Evolutionary conservation across 1,284 basidiomycete genomes (phyloP).

Genomic region (Cutaneotrichosporon arboriforme): DNA sequence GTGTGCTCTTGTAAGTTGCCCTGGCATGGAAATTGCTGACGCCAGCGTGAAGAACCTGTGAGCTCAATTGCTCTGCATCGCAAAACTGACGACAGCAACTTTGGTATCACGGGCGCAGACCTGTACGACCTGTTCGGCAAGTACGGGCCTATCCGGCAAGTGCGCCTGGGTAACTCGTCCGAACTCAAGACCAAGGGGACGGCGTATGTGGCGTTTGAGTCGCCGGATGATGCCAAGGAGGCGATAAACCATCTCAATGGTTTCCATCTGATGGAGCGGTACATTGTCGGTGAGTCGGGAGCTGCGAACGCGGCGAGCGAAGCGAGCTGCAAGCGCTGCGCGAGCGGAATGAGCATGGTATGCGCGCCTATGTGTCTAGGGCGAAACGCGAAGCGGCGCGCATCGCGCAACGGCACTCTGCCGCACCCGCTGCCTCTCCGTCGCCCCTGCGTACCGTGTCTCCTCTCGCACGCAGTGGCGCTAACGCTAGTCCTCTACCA

Average conservation of each 20-base stretch:
- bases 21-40: slow-evolving; percentile 10
- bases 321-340: neutral
- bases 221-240: slow-evolving; percentile 71
- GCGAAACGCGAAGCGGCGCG: no score
- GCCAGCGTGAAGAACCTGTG: slow-evolving; percentile 47
- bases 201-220: slow-evolving; percentile 70
- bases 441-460: no score
- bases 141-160: slow-evolving; percentile 93
- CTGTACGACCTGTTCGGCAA: slow-evolving; percentile 96
- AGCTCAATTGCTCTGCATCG: slow-evolving; percentile 10
- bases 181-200: slow-evolving; percentile 83
- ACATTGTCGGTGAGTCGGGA: slow-evolving; percentile 69
- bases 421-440: no score
- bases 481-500: slow-evolving; percentile 75
- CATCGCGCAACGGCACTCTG: no score
- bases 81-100: slow-evolving; percentile 55
- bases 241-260: slow-evolving; percentile 95
- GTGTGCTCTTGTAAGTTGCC: slow-evolving; percentile 42
- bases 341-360: no score
- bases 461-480: no score
- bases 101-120: slow-evolving; percentile 83
- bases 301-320: neutral
- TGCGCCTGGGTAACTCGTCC: slow-evolving; percentile 82
- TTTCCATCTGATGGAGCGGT: slow-evolving; percentile 95
- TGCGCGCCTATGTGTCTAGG: no score